Evolutionary conservation across 73 alveolate genomes (phyloP), one percentile per base, ranked within the genome.

Genomic region (Tetrahymena malaccensis): DNA sequence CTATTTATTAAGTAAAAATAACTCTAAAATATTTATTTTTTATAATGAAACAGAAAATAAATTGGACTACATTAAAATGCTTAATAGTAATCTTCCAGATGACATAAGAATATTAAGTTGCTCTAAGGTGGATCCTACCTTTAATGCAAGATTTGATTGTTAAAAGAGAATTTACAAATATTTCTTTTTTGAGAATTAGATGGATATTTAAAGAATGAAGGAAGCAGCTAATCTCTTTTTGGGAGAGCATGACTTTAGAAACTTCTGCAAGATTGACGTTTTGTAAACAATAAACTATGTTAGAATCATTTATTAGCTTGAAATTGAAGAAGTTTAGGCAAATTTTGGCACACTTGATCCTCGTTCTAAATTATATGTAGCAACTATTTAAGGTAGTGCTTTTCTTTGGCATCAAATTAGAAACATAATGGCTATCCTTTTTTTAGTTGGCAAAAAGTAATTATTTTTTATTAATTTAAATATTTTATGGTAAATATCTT

Each of bases 381-480:
- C 96, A 34, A 96, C 97, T 34, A 98, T 98, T 38, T 96, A 98
- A 96, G 99, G 99, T 4, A 96, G 98, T 55, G 99, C 99, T 10
- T 98, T 98, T 96, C 96, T 98, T 84, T 98, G 99, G 99, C 99
- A 98, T 97, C 97, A 98, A 96, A 99, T 98, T n/a, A 97, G 99
- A 96, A 98, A 98, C 94, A 98, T 98, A 96, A 98, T 98, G 99
- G 98, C 98, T 33, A 96, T 98, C 31, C 96, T 98, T 84, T 98
- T 98, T 96, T 95, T 98, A 94, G 98, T 98, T 33, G 99, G 99
- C 13, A 97, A 97, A 94, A 98, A 97, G 55, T 95, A 96, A 97
- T 56, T 56, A 56, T 3, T 35, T 35, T 56, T 56, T 6, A 1
- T 56, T 56, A 56, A 25, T 22, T 56, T 56, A 22, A 56, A 56